Evolutionary conservation across 768 basidiomycete genomes (phyloP).

Genomic region (Clitopilus hobsonii): DNA sequence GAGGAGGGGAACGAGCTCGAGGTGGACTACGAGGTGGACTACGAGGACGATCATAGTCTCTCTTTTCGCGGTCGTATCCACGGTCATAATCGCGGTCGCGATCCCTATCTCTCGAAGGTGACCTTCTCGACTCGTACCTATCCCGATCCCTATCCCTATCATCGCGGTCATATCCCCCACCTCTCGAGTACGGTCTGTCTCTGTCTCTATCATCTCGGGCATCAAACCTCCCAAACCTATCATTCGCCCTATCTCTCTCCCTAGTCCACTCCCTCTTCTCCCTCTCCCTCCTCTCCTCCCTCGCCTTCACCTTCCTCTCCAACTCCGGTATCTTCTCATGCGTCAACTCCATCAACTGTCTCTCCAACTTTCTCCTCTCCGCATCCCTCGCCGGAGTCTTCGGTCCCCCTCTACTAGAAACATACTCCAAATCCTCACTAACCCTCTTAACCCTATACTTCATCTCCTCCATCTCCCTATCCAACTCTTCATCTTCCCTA

Average conservation of each 20-base stretch:
- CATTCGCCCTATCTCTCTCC: conserved; percentile 82
- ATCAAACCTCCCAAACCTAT: conserved; percentile 68
- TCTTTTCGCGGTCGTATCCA: conserved; percentile 20
- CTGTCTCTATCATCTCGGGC: conserved; percentile 42
- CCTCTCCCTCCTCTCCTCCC: conserved; percentile 70
- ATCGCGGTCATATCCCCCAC: conserved; percentile 30
- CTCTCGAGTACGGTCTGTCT: conserved; percentile 51
- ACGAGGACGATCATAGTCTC: conserved; percentile 33
- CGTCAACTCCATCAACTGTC: conserved; percentile 80
- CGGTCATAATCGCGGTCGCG: conserved; percentile 28
- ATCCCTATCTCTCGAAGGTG: conserved; percentile 28
- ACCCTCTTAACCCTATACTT: conserved; percentile 81
- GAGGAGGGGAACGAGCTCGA: conserved; percentile 42
- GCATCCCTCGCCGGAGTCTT: conserved; percentile 73
- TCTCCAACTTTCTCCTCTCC: conserved; percentile 80
- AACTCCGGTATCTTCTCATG: conserved; percentile 91
- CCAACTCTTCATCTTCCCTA: conserved; percentile 86
- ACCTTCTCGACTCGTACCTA: conserved; percentile 9
- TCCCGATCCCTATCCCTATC: conserved; percentile 13
- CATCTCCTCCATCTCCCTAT: conserved; percentile 84
- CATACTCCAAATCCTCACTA: conserved; percentile 89
- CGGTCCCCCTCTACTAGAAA: conserved; percentile 62
- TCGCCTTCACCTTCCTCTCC: conserved; percentile 75
- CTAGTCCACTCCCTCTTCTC: conserved; percentile 77
- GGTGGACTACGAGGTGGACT: conserved; percentile 48